Evolutionary conservation across 2,329 filamentous ascomycete species (phyloP), one percentile per base, ranked within the genome.

Genomic region (Phyllosticta citriasiana): DNA sequence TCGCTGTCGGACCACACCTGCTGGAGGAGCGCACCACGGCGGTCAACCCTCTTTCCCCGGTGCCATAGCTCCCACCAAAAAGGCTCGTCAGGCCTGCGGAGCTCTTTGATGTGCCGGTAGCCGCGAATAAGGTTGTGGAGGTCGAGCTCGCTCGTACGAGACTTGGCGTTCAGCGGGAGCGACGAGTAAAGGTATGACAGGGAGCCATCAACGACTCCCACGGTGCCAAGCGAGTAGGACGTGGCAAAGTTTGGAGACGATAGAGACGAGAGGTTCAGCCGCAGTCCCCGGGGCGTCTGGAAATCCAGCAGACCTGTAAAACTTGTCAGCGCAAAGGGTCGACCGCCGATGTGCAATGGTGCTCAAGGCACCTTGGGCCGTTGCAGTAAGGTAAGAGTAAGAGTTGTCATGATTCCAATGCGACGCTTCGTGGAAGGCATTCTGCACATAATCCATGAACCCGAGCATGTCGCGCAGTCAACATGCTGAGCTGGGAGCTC

Each of bases 371-470:
- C 88, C 89, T 79, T 91, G 84, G 55, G 90, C 85, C 3, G 91
- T 95, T 62, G 88, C 86, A 67, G 91, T 96, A 70, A 97, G 80
- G 66, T 87, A 85, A 67, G 89, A 87, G 77, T 97, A 97, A 63
- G 89, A 94, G 76, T 96, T 96, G 79, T 97, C 91, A 70, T 85
- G 82, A 72, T 92, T 89, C 92, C 92, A 97, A 73, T 88, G 84
- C 54, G 91, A 92, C 61, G 88, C 87, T 72, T 88, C 82, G 74
- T 91, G 89, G 78, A 96, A 97, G 70, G 90, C 89, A 77, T 88
- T 84, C 77, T 96, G 91, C 79, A 97, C 88, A 79, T 95, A 93
- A 77, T 96, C 91, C 90, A 97, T 96, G 80, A 96, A 97, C 77
- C 92, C 88, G 78, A 94, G 86, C 92, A 97, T 97, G 33, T 26